Evolutionary conservation across 1,139 yeast species (phyloP), one percentile per base, ranked within the genome.

Genomic region (Geotrichum armillariae): DNA sequence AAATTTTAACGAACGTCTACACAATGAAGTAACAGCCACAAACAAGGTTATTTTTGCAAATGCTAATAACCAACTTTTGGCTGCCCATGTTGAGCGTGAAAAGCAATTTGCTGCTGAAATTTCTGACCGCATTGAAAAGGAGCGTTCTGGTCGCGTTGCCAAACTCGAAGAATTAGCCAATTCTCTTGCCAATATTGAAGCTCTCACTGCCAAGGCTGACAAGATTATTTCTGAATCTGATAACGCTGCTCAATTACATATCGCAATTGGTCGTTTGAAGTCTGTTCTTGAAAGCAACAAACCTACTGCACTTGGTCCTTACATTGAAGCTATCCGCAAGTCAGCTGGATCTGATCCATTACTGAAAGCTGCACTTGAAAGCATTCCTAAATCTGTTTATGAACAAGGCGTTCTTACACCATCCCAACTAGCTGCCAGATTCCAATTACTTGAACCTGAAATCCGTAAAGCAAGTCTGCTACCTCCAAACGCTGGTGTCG

Each of bases 401-500:
- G 70, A 75, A 31, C 76, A 77, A 52, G 85, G 90, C 9, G 76
- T 85, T 41, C 73, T 83, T 56, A 75, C 74, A 33, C 63, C 69
- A 14, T 64, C 73, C n/a, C 75, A 73, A 59, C 72, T 79, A 2
- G 73, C 77, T 20, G 79, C 90, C n/a, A 93, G 93, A 63, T 77
- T 90, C 60, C 81, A 82, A 58, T 73, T 83, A 53, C 76, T 93
- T 55, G 83, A 80, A 18, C 95, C 95, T 17, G 96, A 91, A 69
- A 80, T 93, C 64, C 83, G 96, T 68, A 82, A 90, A 25, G 93
- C 95, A 8, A 83, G 96, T 11, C 72, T 90, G 60, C 78, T 88
- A 56, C 98, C 98, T 47, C 95, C 95, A 60, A 87, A 91, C 66
- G 96, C 99, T 29, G 99, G 99, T 62, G 79, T 93, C 53, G 79